Conservation (phyloP, 208 protist genomes). For the Crithidia expoeki region DNA sequence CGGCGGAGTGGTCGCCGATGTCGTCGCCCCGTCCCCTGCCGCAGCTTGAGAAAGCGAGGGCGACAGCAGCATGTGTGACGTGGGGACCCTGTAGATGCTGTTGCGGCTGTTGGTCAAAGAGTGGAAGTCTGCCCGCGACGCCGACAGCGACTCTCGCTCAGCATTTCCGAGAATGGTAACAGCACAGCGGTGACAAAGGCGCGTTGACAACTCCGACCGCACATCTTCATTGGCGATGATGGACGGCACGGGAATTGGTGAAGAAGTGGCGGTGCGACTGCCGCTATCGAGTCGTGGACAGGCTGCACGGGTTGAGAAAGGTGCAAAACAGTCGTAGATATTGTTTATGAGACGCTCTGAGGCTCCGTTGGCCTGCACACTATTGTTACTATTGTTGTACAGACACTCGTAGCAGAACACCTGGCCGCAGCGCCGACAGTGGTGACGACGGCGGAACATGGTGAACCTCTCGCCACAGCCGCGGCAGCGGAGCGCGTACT, state of each 20-base stretch:
- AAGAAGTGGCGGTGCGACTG: background rate
- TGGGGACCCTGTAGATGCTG: background rate
- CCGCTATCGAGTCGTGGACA: background rate
- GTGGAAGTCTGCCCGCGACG: conserved; percentile 19
- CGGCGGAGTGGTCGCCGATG: background rate
- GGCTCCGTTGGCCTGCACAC: conserved; percentile 2
- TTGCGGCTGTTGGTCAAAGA: conserved; percentile 12
- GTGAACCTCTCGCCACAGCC: conserved; percentile 65
- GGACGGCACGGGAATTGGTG: background rate
- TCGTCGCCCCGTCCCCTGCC: background rate
- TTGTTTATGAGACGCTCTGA: conserved; percentile 21
- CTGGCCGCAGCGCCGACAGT: conserved; percentile 84
- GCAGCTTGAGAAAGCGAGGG: background rate
- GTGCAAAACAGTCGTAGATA: conserved; percentile 28
- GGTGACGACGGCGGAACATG: conserved; percentile 70
- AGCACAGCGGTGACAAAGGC: conserved; percentile 46
- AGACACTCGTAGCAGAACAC: conserved; percentile 83
- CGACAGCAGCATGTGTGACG: conserved; percentile 1
- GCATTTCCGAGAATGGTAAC: conserved; percentile 31
- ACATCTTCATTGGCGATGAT: conserved; percentile 1
- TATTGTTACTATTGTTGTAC: conserved; percentile 7
- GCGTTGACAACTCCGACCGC: conserved; percentile 22
- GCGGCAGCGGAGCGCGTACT: conserved; percentile 66
- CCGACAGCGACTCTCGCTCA: conserved; percentile 14
- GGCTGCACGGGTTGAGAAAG: conserved; percentile 3